phyloP scores from a whole-genome alignment of 768 basidiomycete genomes.

The Kwoniella mangroviensis region DNA sequence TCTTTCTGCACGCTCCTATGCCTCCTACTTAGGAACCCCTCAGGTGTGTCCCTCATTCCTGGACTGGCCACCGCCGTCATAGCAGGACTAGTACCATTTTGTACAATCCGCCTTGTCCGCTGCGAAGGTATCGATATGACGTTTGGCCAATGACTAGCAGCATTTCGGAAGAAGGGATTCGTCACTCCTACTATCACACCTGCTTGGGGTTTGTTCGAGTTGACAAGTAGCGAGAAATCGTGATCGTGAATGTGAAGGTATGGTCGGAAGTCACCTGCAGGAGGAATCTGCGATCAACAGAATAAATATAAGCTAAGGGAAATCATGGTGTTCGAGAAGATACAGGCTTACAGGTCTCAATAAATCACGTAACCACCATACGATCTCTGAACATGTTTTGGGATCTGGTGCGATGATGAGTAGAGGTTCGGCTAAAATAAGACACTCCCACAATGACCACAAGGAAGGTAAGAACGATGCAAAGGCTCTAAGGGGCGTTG shows the following conservation, averaged over 20 bases:
- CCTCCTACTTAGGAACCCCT: constrained; percentile 61
- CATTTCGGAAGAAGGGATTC: constrained; percentile 59
- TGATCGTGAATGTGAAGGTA: constrained; percentile 96
- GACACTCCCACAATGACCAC: constrained; percentile 79
- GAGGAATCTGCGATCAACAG: constrained; percentile 67
- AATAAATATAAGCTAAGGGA: background rate
- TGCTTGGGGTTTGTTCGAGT: constrained; percentile 64
- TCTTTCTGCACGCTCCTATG: constrained; percentile 87
- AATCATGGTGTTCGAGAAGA: constrained; percentile 13
- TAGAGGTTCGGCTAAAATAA: constrained; percentile 87
- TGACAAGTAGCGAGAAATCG: constrained; percentile 76
- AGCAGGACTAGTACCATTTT: constrained; percentile 22
- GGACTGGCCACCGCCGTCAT: constrained; percentile 16
- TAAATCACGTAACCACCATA: constrained; percentile 91
- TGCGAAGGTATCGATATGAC: constrained; percentile 51
- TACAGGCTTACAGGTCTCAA: constrained; percentile 70
- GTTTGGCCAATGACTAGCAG: constrained; percentile 58
- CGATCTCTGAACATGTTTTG: constrained; percentile 74
- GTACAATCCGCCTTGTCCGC: constrained; percentile 19
- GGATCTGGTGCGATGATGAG: constrained; percentile 80
- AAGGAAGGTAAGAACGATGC: constrained; percentile 58
- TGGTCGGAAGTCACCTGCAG: constrained; percentile 82
- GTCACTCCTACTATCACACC: constrained; percentile 57
- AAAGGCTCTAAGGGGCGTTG: constrained; percentile 56
- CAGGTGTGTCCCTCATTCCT: constrained; percentile 36